Percentiles rank a stretch among this genome's conserved stretches.
These are phyloP conservation scores for Eucommia ulmoides DNA, from an alignment of 257 asterid species.

Conservation along the genomic window DNA sequence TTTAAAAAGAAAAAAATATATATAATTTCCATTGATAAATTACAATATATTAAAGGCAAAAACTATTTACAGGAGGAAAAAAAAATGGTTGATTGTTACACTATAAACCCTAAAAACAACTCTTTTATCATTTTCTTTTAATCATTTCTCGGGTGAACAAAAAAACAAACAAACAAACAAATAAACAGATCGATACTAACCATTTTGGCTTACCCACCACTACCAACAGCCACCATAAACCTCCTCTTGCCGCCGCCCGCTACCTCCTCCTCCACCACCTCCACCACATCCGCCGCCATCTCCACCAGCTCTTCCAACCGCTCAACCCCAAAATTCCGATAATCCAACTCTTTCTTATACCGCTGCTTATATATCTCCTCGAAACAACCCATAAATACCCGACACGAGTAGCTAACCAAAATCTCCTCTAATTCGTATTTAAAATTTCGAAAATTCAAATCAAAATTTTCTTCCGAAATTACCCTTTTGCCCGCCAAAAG, in stretches of 20 bases:
- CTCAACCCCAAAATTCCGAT: conserved; percentile 50
- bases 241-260: conserved; percentile 52
- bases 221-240: conserved; percentile 47
- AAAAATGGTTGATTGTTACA: no score
- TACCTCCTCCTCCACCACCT: conserved; percentile 58
- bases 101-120: no score
- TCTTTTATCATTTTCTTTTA: no score
- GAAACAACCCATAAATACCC: conserved; percentile 44
- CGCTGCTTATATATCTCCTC: conserved; percentile 68
- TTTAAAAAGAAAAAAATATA: no score
- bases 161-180: no score
- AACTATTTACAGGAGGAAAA: no score
- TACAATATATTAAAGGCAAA: no score
- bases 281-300: conserved; percentile 60
- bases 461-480: conserved; percentile 26
- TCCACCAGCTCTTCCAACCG: conserved; percentile 64
- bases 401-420: conserved; percentile 75
- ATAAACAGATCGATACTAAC: no score
- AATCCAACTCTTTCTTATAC: conserved; percentile 68
- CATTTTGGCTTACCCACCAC: no score
- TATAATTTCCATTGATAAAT: no score
- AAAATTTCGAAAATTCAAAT: conserved; percentile 31
- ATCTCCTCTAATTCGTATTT: conserved; percentile 82
- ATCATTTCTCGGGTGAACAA: no score
- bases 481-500: conserved; percentile 42